A percentile compares a stretch with the other conserved stretches of the same genome.
Conservation (phyloP, 441 rosid genomes). For the Populus tomentosa region DNA sequence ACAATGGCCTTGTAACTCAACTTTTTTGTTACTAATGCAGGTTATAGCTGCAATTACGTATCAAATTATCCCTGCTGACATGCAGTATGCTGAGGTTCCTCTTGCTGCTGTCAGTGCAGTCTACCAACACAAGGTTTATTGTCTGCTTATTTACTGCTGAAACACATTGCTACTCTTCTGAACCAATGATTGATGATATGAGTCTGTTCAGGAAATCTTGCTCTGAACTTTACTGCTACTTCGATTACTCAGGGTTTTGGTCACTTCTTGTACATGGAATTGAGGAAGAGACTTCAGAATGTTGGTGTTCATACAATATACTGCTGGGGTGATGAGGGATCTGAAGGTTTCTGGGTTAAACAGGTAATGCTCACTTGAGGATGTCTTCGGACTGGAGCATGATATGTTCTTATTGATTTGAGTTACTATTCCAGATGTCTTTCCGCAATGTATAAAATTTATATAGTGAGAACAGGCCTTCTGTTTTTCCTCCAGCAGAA, state of each 20-base stretch:
- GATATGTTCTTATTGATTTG: neutral
- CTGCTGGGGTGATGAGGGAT: conserved; percentile 83
- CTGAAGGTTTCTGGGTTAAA: conserved; percentile 81
- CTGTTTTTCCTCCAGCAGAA: neutral
- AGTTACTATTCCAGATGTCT: neutral
- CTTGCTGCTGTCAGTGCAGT: conserved; percentile 62
- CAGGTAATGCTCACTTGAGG: conserved; percentile 39
- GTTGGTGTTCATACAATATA: conserved; percentile 59
- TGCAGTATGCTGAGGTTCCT: conserved; percentile 79
- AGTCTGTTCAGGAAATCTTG: neutral
- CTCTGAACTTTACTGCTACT: neutral
- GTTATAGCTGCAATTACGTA: conserved; percentile 68
- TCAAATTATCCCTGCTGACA: conserved; percentile 73
- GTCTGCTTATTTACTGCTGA: conserved; percentile 1
- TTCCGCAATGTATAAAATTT: neutral
- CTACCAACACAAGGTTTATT: conserved; percentile 53
- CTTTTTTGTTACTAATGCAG: conserved; percentile 33
- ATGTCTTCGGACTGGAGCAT: conserved; percentile 1
- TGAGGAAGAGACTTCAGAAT: conserved; percentile 60
- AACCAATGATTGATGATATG: neutral
- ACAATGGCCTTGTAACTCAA: neutral
- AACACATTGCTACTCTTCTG: neutral
- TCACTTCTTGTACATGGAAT: conserved; percentile 46
- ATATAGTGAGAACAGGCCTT: neutral
- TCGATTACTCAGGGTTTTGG: conserved; percentile 56